Evolutionary conservation across 495 filamentous ascomycete genomes (phyloP).

Genomic region (Apiosordaria backusii): DNA sequence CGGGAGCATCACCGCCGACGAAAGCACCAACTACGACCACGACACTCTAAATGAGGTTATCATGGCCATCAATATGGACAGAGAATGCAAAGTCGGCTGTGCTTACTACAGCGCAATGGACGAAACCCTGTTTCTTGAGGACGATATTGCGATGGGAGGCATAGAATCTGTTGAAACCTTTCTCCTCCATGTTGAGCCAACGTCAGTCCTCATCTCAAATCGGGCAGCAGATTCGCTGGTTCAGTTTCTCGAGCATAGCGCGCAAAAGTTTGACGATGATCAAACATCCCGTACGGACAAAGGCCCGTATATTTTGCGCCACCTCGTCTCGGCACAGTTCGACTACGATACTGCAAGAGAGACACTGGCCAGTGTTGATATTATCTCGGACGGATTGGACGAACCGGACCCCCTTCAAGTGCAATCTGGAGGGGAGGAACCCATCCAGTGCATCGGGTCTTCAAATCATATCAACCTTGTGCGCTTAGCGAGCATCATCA

Average conservation of each 20-base stretch:
- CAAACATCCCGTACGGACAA: slow-evolving; percentile 16
- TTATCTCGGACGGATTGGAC: slow-evolving; percentile 46
- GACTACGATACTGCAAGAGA: slow-evolving; percentile 64
- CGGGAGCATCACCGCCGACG: not conserved
- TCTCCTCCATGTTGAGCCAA: slow-evolving; percentile 73
- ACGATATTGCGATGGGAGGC: slow-evolving; percentile 71
- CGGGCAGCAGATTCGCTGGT: slow-evolving; percentile 61
- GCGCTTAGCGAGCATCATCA: slow-evolving; percentile 67
- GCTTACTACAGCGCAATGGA: slow-evolving; percentile 78
- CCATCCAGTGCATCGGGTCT: slow-evolving; percentile 47
- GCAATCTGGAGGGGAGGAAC: slow-evolving; percentile 47
- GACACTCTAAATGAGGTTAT: slow-evolving; percentile 73
- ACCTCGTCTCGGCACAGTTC: slow-evolving; percentile 75
- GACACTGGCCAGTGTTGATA: slow-evolving; percentile 57
- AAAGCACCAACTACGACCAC: slow-evolving; percentile 4
- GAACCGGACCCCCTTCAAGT: slow-evolving; percentile 54
- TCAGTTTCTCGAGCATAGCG: slow-evolving; percentile 42
- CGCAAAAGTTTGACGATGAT: slow-evolving; percentile 38
- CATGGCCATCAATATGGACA: slow-evolving; percentile 76
- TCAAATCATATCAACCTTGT: slow-evolving; percentile 63
- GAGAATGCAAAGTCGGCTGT: slow-evolving; percentile 73
- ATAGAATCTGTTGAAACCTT: slow-evolving; percentile 72
- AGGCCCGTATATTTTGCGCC: slow-evolving; percentile 66
- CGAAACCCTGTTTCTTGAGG: slow-evolving; percentile 71
- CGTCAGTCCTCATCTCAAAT: slow-evolving; percentile 69